Conservation (phyloP, 768 basidiomycete species). For the Suillus paluster region DNA sequence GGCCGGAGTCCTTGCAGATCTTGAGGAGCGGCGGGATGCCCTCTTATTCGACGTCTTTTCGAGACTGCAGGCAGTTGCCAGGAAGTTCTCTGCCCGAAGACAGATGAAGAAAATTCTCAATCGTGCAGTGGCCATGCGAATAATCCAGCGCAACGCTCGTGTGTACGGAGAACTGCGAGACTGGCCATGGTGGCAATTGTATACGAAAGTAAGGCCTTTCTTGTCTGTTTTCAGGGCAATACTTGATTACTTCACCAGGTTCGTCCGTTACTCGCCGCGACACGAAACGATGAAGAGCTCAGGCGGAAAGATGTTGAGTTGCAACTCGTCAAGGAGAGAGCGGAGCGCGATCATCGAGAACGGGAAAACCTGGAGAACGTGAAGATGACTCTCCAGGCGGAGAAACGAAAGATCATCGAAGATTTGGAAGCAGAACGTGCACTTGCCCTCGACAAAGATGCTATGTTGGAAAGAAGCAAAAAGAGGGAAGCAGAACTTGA, state of each 20-base stretch:
- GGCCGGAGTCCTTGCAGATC: constrained; percentile 93
- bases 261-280: constrained; percentile 90
- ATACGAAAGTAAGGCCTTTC: constrained; percentile 72
- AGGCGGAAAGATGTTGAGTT: constrained; percentile 87
- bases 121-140: constrained; percentile 86
- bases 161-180: constrained; percentile 88
- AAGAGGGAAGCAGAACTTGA: constrained; percentile 83
- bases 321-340: constrained; percentile 76
- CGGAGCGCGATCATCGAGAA: constrained; percentile 86
- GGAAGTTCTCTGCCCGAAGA: constrained; percentile 85
- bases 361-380: constrained; percentile 76
- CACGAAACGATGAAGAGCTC: constrained; percentile 90
- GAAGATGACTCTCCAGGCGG: constrained; percentile 81
- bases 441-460: constrained; percentile 82
- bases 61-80: constrained; percentile 81
- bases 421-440: constrained; percentile 83
- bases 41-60: constrained; percentile 91
- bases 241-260: constrained; percentile 52
- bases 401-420: constrained; percentile 82
- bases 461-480: constrained; percentile 81
- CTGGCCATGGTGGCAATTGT: constrained; percentile 99
- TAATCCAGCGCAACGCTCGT: constrained; percentile 92
- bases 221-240: constrained; percentile 7
- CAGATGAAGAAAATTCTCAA: constrained; percentile 96
- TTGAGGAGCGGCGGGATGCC: constrained; percentile 90